Evolutionary conservation across 176 grass and related monocot genomes (phyloP).

Genomic region (Rhynchospora breviuscula): DNA sequence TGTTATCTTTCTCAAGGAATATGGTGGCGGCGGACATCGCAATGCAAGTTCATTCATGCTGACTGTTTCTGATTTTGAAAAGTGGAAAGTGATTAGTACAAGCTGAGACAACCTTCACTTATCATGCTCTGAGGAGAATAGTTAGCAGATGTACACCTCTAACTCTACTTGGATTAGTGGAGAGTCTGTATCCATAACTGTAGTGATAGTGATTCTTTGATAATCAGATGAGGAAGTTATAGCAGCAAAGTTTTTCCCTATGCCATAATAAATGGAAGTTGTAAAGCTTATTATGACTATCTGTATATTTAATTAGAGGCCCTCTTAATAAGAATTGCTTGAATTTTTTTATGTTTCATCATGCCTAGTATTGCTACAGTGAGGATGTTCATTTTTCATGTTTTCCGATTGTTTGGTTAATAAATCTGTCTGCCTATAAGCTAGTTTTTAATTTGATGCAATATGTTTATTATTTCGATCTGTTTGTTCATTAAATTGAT

Average conservation of each 20-base stretch:
- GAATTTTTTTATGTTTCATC: background rate
- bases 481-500: background rate
- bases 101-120: background rate
- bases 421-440: background rate
- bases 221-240: background rate
- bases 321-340: background rate
- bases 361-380: background rate
- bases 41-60: conserved; percentile 91
- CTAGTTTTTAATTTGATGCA: background rate
- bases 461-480: background rate
- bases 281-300: background rate
- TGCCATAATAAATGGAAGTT: background rate
- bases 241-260: background rate
- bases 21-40: conserved; percentile 66
- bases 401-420: background rate
- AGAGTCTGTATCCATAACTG: background rate
- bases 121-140: background rate
- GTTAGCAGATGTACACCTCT: background rate
- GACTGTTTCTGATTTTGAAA: conserved; percentile 55
- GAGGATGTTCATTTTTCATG: background rate
- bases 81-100: conserved; percentile 45
- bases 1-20: conserved; percentile 44
- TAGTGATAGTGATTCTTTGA: background rate
- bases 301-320: background rate
- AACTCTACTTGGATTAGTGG: background rate